phyloP scores from a whole-genome alignment of 2,329 filamentous ascomycete genomes.

The Fusarium ramigenum region DNA sequence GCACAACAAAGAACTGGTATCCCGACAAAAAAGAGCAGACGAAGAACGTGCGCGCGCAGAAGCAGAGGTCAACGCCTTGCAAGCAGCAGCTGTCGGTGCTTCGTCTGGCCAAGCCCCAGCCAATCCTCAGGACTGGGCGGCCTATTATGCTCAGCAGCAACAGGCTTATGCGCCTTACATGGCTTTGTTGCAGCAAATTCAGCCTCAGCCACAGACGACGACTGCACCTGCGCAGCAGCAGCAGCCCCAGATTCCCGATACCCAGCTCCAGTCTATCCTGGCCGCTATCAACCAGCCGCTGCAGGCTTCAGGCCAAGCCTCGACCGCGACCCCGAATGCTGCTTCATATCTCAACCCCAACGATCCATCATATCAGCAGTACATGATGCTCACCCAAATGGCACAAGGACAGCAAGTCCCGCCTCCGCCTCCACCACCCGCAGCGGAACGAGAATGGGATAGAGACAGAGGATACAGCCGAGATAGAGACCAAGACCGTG shows the following conservation, averaged over 20 bases:
- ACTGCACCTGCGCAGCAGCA: slow-evolving; percentile 33
- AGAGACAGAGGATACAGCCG: slow-evolving; percentile 26
- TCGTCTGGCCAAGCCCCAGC: slow-evolving; percentile 35
- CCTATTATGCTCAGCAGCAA: slow-evolving; percentile 54
- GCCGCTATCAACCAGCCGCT: slow-evolving; percentile 54
- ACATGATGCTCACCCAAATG: slow-evolving; percentile 52
- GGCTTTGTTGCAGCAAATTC: slow-evolving; percentile 53
- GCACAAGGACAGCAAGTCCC: slow-evolving; percentile 47
- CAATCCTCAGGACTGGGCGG: slow-evolving; percentile 50
- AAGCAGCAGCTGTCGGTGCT: slow-evolving; percentile 32
- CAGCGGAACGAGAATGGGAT: slow-evolving; percentile 48
- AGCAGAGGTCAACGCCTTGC: slow-evolving; percentile 46
- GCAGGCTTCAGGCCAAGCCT: slow-evolving; percentile 37
- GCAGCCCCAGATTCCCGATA: slow-evolving; percentile 47
- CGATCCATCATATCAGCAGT: slow-evolving; percentile 53
- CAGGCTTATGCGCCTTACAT: slow-evolving; percentile 55
- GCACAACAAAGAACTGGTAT: slow-evolving; percentile 53
- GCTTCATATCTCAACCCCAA: slow-evolving; percentile 48
- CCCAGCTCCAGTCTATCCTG: slow-evolving; percentile 56
- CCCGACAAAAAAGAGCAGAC: slow-evolving; percentile 51
- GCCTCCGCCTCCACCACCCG: slow-evolving; percentile 37
- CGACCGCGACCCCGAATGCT: slow-evolving; percentile 30
- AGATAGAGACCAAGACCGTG: slow-evolving; percentile 46
- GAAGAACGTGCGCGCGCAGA: slow-evolving; percentile 50
- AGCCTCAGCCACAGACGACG: slow-evolving; percentile 22